Evolutionary conservation across 2,329 filamentous ascomycete species (phyloP).

Genomic region (Beauveria sp.): DNA sequence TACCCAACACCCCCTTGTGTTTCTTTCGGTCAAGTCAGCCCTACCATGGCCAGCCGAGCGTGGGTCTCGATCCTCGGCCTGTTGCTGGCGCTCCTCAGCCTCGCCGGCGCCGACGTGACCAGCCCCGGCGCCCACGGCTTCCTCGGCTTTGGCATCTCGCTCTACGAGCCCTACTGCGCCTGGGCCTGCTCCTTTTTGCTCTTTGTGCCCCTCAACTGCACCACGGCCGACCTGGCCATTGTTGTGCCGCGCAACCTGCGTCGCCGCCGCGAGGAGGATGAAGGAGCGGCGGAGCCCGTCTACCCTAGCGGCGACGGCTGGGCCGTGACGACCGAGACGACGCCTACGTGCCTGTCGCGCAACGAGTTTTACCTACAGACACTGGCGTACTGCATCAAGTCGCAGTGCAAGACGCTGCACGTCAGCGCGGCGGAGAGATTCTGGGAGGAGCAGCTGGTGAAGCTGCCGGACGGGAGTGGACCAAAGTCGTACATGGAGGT

Average conservation of each 20-base stretch:
- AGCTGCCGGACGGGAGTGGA: slow-evolving; percentile 6
- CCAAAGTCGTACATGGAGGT: slow-evolving; percentile 12
- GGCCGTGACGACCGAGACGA: slow-evolving; percentile 11
- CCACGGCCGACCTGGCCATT: slow-evolving; percentile 9
- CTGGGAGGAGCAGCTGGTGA: slow-evolving; percentile 14
- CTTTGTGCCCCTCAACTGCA: slow-evolving; percentile 19
- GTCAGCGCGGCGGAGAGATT: slow-evolving; percentile 10
- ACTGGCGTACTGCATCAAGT: slow-evolving; percentile 15
- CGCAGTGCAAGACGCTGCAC: slow-evolving; percentile 9
- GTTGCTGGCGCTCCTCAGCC: slow-evolving; percentile 1
- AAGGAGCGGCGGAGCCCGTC: neutral
- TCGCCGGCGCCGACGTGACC: neutral
- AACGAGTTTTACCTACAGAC: slow-evolving; percentile 15
- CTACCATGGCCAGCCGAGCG: neutral
- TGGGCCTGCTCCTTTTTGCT: slow-evolving; percentile 20
- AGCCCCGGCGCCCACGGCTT: slow-evolving; percentile 11
- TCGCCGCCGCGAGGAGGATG: neutral
- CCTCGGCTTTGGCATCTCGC: slow-evolving; percentile 15
- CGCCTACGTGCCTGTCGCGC: slow-evolving; percentile 13
- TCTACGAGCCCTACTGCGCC: slow-evolving; percentile 23
- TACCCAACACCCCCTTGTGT: too few relatives aligned
- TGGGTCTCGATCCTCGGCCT: neutral
- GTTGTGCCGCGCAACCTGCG: neutral
- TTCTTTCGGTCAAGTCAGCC: neutral
- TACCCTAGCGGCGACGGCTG: slow-evolving; percentile 13